These are phyloP conservation scores for Coemansia sp. DNA, from an alignment of 192 early-diverging fungal species.

Conservation along the genomic window DNA sequence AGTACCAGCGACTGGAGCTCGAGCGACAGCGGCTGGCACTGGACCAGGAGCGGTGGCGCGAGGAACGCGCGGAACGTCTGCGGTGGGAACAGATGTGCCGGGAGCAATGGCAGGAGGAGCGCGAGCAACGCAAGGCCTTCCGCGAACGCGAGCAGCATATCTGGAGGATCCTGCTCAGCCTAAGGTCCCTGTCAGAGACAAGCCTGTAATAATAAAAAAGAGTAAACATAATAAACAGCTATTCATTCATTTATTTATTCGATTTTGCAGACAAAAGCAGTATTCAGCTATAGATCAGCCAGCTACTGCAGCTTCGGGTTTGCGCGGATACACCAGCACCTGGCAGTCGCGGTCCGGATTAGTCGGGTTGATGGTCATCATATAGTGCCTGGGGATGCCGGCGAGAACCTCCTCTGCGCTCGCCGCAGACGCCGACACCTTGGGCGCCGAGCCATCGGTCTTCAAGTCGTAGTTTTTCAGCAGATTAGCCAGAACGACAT, in stretches of 20 bases:
- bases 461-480: conserved; percentile 33
- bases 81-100: conserved; percentile 36
- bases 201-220: neutral
- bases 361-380: conserved; percentile 39
- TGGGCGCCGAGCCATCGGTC: neutral
- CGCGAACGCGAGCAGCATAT: conserved; percentile 29
- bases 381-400: conserved; percentile 26
- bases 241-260: too few species aligned
- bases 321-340: conserved; percentile 14
- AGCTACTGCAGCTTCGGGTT: too few species aligned
- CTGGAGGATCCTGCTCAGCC: conserved; percentile 16
- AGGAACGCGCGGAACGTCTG: conserved; percentile 23
- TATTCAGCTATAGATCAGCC: too few species aligned
- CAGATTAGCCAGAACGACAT: conserved; percentile 44
- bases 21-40: conserved; percentile 21
- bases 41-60: conserved; percentile 36
- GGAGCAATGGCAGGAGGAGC: conserved; percentile 37
- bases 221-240: too few species aligned
- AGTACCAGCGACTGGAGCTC: conserved; percentile 19
- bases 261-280: too few species aligned
- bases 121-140: conserved; percentile 21
- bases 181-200: neutral
- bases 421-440: neutral
- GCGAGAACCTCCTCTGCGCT: conserved; percentile 6
- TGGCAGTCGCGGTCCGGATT: conserved; percentile 42